Base-by-base conservation (phyloP, 225 moss, liverwort and hornwort genomes). In the Ulota crispa region DNA sequence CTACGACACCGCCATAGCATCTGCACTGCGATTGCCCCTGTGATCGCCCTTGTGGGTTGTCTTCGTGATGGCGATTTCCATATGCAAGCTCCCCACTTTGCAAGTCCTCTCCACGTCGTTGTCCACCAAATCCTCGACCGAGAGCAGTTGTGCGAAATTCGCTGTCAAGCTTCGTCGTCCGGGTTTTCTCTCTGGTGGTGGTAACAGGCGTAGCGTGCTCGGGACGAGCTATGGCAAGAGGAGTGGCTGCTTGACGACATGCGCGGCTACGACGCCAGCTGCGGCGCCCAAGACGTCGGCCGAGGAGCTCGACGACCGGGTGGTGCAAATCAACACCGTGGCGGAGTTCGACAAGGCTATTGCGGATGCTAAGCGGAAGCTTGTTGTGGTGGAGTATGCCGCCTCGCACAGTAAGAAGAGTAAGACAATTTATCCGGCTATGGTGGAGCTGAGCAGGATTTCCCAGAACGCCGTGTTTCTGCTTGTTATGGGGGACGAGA, bases 371-470 rank as follows among this genome's bases (percentile, higher is more conserved):
- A 89, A 91, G 81, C 81, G 41, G 20, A 94, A 90, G 83, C 89
- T 99, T n/a, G 99, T 99, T 34, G 96, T 96, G 71, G 99, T 99
- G 64, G 99, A 99, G 90, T 99, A 91, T 12, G 99, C 99, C 1
- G 94, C 89, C 32, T 82, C 85, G 1, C 82, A 93, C 74, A 96
- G 96, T 39, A 82, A 64, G 27, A 94, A 88, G 68, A 96, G 96
- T 10, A 80, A 37, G 32, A 86, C 72, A 2, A 96, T 99, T 30
- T 99, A 99, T 21, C 99, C 99, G 6, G 89, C 99, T 55, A 94
- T 99, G 99, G 99, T 99, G 85, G 93, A 96, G 42, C 70, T 99
- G 4, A 99, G 99, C 89, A 78, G 87, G 54, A 81, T 84, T 19
- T 91, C 94, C 14, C 88, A 91, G 87, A 96, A 94, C 26, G 93